Evolutionary conservation across 257 asterid genomes (phyloP), one percentile per base, ranked within the genome.

Genomic region (Solanum gandarillasii): DNA sequence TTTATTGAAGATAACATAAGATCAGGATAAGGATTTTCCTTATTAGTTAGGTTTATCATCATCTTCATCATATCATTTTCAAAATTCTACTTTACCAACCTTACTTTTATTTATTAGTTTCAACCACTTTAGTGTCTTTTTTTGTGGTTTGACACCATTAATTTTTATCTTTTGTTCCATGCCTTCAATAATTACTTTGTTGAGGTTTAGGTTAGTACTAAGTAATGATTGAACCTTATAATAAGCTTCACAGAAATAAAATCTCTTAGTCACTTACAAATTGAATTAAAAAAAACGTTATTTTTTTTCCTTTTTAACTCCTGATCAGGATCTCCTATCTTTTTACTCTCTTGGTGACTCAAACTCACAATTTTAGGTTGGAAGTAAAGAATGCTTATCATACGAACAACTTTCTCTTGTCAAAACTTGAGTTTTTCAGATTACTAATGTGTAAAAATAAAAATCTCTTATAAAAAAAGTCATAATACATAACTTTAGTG

Each of bases 91-190:
- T 79, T 79, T 79, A 5, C 85, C 39, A 14, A 13, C 23, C 4
- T 79, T 43, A 25, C 85, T 81, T 79, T 81, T 21, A 7, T 43
- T 81, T 25, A 16, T 38, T 38, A 38, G 41, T 38, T 38, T 25
- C 16, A 43, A 79, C 39, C 85, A 79, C 36, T 25, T 79, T 43
- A 60, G 39, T 79, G 27, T 79, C 39, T 43, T 16, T 81, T 14
- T 81, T 81, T 81, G 27, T 81, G 25, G 16, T 81, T 81, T 46
- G 85, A 46, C 68, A 27, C 85, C 67, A 43, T 73, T 73, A 73
- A 34, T 6, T 79, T 43, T 43, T 43, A 79, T 41, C 84, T 25
- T 79, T 79, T 36, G 5, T 73, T 73, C 82, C 31, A 1, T 74
- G 60, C 35, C 60, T 12, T n/a, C 21, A 32, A 31, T 71, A 70